Base-by-base conservation (phyloP, 148 eudicot genomes). In the Arctostaphylos glauca region DNA sequence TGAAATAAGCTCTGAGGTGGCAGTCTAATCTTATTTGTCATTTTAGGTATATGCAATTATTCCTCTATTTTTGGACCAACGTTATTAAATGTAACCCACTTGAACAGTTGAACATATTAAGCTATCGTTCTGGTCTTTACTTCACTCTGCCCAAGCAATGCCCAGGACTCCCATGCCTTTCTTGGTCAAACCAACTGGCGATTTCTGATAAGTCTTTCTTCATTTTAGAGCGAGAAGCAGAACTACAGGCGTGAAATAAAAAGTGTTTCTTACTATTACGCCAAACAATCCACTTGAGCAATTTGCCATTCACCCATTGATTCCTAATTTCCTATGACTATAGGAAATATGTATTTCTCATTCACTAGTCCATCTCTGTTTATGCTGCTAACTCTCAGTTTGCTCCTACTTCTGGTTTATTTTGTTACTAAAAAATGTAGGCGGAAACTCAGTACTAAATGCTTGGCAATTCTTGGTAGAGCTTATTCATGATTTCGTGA, bases 371-470 rank as follows among this genome's bases (percentile, higher is more conserved):
- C 53, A 50, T 50, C 10, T 58, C n/a, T 62, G 68, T 62, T 62
- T 62, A 62, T 19, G 47, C 48, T 70, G 44, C 74, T 70, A 9
- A 9, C 74, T 38, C 74, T 70, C 18, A 70, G 47, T 70, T 70
- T 43, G 74, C 47, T 70, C 74, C 74, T 70, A 31, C 74, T 70
- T 31, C 19, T 70, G 15, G 74, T 70, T 70, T 12, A 41, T 70
- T 70, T 70, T 70, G 74, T 38, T 70, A 70, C 18, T 74, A 74
- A 74, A 74, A 71, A 38, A 6, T 9, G 49, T 14, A 71, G 75
- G 49, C 5, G 18, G 75, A 71, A 71, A 71, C 75, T 71, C 5
- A 44, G 77, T 46, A 15, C 19, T 15, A 70, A 12, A 70, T 70
- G 74, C 74, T 70, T 31, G 15, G 46, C 74, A 70, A 70, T 38